phyloP scores from a whole-genome alignment of 108 stramenopile species.

The Skeletonema grethae region DNA sequence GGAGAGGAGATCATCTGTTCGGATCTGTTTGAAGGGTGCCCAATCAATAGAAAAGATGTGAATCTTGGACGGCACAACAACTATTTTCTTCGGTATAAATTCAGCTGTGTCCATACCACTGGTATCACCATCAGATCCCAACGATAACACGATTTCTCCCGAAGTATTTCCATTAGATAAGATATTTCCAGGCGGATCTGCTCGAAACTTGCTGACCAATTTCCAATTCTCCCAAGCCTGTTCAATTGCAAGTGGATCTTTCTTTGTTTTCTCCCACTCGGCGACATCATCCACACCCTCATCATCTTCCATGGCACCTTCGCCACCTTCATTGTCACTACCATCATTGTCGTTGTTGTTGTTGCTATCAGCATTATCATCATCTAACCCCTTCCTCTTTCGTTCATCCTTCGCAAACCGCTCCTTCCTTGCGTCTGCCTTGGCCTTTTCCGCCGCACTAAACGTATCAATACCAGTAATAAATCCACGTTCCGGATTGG shows the following conservation, averaged over 20 bases:
- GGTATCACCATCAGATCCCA: constrained; percentile 21
- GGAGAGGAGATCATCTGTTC: constrained; percentile 73
- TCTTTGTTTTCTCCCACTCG: constrained; percentile 49
- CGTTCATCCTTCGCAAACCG: constrained; percentile 54
- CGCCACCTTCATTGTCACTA: constrained; percentile 28
- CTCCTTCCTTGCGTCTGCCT: constrained; percentile 66
- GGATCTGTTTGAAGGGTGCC: constrained; percentile 87
- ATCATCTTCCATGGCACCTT: constrained; percentile 41
- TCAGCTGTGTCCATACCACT: constrained; percentile 22
- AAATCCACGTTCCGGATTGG: constrained; percentile 69
- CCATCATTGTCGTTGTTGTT: constrained; percentile 9
- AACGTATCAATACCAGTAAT: constrained; percentile 79
- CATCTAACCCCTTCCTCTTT: constrained; percentile 29
- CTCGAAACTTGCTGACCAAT: constrained; percentile 57
- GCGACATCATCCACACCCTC: constrained; percentile 37
- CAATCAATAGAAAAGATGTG: constrained; percentile 82
- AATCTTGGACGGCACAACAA: constrained; percentile 62
- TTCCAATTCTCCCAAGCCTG: constrained; percentile 87
- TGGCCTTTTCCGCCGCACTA: constrained; percentile 65
- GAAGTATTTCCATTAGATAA: constrained; percentile 16
- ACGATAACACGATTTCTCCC: constrained; percentile 10
- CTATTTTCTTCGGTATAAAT: constrained; percentile 30
- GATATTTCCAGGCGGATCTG: constrained; percentile 57
- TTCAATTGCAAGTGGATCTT: constrained; percentile 55
- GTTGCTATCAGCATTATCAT: constrained; percentile 16